Evolutionary conservation across 306 rosid genomes (phyloP).

Genomic region (Comarum palustre): DNA sequence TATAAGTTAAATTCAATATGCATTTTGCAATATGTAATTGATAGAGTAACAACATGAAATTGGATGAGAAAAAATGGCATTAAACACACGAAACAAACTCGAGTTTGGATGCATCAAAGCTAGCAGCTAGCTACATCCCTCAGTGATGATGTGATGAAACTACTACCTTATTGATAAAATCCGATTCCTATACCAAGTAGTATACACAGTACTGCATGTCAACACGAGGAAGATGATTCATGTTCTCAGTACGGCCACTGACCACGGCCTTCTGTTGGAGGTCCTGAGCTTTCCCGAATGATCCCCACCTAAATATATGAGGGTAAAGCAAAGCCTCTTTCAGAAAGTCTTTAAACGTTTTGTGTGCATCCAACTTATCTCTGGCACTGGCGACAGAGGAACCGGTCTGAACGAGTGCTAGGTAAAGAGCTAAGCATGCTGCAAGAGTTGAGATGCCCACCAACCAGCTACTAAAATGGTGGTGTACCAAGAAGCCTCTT

Average conservation of each 20-base stretch:
- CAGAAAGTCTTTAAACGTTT: background rate
- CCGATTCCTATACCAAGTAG: background rate
- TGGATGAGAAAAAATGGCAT: too few relatives aligned
- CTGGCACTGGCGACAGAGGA: background rate
- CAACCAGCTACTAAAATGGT: slow-evolving; percentile 41
- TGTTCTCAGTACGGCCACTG: background rate
- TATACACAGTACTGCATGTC: background rate
- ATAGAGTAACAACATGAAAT: too few relatives aligned
- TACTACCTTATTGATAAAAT: too few relatives aligned
- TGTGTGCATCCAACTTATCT: rapidly evolving
- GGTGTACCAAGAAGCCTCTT: slow-evolving; percentile 32
- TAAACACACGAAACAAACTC: too few relatives aligned
- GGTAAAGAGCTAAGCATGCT: slow-evolving; percentile 34
- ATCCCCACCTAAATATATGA: background rate
- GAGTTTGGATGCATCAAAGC: too few relatives aligned
- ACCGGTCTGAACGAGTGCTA: slow-evolving; percentile 33
- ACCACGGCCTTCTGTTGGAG: too few relatives aligned
- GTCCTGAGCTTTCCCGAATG: background rate
- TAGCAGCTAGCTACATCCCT: too few relatives aligned
- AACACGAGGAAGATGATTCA: too few relatives aligned
- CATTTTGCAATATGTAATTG: too few relatives aligned
- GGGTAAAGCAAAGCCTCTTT: background rate
- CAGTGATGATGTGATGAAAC: too few relatives aligned
- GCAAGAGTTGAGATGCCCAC: slow-evolving; percentile 42
- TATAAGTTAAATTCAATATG: too few relatives aligned